A percentile compares a stretch with the other conserved stretches of the same genome.
phyloP scores from a whole-genome alignment of 2,329 filamentous ascomycete genomes.

The Ambrosiella beaveri region DNA sequence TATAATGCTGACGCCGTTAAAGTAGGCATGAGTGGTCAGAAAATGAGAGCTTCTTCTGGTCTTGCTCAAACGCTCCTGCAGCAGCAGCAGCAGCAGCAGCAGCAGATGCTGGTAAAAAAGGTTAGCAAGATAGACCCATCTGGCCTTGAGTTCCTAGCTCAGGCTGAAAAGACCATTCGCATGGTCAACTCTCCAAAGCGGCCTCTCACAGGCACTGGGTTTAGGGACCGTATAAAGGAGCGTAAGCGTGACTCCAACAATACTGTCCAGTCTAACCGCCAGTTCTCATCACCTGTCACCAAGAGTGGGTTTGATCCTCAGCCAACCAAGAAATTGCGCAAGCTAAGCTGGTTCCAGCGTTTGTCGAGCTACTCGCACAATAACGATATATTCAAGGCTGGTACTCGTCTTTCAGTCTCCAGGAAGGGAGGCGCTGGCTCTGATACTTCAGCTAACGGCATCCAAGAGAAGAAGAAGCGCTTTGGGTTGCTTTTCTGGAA shows the following conservation, averaged over 20 bases:
- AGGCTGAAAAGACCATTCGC: conserved; percentile 34
- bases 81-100: neutral
- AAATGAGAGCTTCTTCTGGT: conserved; percentile 3
- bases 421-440: neutral
- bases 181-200: conserved; percentile 32
- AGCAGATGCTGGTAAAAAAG: neutral
- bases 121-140: conserved; percentile 14
- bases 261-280: neutral
- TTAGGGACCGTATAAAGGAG: conserved; percentile 11
- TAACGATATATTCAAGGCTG: conserved; percentile 6
- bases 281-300: neutral
- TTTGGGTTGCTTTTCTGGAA: conserved; percentile 42
- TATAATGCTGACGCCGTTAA: conserved; percentile 2
- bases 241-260: conserved; percentile 9
- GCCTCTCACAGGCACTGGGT: conserved; percentile 8
- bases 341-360: conserved; percentile 35
- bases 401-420: neutral
- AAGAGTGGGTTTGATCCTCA: conserved; percentile 15
- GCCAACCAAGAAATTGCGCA: conserved; percentile 24
- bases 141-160: conserved; percentile 28
- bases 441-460: conserved; percentile 5
- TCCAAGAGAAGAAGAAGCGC: conserved; percentile 25
- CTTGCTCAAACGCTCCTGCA: neutral
- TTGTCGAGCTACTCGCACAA: conserved; percentile 11
- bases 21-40: neutral